phyloP scores from a whole-genome alignment of 257 asterid genomes.

The Capsicum chinense region DNA sequence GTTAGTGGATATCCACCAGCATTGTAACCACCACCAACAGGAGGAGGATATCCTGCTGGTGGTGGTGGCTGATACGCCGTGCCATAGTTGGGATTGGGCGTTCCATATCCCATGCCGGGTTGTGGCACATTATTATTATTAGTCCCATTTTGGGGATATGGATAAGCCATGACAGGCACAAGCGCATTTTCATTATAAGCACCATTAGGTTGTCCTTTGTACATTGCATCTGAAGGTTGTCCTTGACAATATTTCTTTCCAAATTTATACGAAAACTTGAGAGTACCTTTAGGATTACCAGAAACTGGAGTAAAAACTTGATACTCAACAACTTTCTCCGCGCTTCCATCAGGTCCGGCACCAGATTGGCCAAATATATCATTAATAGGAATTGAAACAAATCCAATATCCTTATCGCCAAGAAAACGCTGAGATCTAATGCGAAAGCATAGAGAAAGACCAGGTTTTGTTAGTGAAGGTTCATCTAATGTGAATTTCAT shows the following conservation, averaged over 20 bases:
- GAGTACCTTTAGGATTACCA: constrained; percentile 23
- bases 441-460: neutral
- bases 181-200: neutral
- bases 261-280: constrained; percentile 26
- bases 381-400: constrained; percentile 24
- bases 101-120: constrained; percentile 17
- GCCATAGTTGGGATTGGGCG: neutral
- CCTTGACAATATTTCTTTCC: constrained; percentile 30
- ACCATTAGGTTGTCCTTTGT: neutral
- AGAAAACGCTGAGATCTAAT: constrained; percentile 17
- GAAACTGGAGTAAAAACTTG: constrained; percentile 14
- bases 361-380: constrained; percentile 18
- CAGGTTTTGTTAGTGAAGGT: neutral
- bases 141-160: neutral
- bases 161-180: constrained; percentile 24
- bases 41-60: neutral
- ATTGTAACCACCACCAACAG: neutral
- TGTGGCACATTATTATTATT: neutral
- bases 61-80: neutral
- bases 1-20: neutral
- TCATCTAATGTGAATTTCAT: constrained; percentile 48
- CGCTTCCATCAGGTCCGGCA: neutral
- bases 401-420: constrained; percentile 21
- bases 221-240: neutral
- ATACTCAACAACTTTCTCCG: constrained; percentile 16